Base-by-base conservation (phyloP, 495 filamentous ascomycete genomes). In the Aspergillus campestris region DNA sequence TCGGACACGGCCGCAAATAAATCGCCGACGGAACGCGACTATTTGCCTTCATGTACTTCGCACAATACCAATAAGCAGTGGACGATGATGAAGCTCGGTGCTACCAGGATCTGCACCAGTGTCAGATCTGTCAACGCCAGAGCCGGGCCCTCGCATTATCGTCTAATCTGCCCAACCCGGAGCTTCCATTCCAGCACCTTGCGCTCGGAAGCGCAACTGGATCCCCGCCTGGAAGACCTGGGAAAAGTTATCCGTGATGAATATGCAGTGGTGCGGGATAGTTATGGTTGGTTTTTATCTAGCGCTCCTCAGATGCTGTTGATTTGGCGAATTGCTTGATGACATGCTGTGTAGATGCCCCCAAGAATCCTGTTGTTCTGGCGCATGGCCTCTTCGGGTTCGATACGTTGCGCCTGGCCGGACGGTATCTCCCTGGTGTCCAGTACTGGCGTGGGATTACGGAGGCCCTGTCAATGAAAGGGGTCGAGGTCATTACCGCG, bases 321-420 rank as follows among this genome's bases (percentile, higher is more conserved):
- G 3, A 5, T 10, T 29, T 31, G 18, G 3, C 30, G 30, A 27
- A 31, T 9, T 6, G 40, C 24, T 27, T 8, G 9, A 7, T 28
- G 12, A 28, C 11, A 38, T 39, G 13, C 18, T 48, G 40, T 18
- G 12, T 37, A 83, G 78, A 68, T 52, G 69, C 75, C 3, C 80
- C 83, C 10, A 81, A 82, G 58, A 55, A 89, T 53, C 84, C 84
- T 8, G 76, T 94, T 31, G 81, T 92, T 34, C 81, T 94, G 6
- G 88, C 89, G 7, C 91, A 98, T 69, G 91, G 91, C 34, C 73
- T 98, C 29, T 69, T 98, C 32, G 91, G 91, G 31, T 98, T 98
- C 62, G 82, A 89, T 46, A 84, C 95, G 60, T 68, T 95, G 39
- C 81, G 72, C 29, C 65, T 94, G 5, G 83, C 79, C 7, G 85